Base-by-base conservation (phyloP, 805 yeast species). In the Candida sakaeoensis region DNA sequence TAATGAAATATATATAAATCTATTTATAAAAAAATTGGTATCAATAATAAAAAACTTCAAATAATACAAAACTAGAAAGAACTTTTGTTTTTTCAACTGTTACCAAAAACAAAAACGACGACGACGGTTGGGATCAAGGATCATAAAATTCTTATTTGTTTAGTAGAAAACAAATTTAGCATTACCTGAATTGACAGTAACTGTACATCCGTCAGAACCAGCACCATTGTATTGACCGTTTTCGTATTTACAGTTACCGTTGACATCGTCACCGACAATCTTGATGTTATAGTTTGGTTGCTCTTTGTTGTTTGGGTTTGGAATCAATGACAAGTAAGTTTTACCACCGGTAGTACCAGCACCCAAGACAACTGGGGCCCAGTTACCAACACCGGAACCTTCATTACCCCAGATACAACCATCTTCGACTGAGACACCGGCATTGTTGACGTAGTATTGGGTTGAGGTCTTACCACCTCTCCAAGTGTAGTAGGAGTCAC, bases 281-380 rank as follows among this genome's bases (percentile, higher is more conserved):
- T 71, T 72, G 42, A 77, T 79, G 46, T 63, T 74, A 57, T 57
- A 76, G 68, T 77, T 77, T 46, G 78, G 73, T 41, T 90, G 69
- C 15, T 74, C 60, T 16, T 60, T 50, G 75, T 86, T 87, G 80
- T 90, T 89, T 57, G 97, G 96, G 74, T 91, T 91, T 67, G 96
- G 96, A 68, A 89, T 87, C 66, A 91, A 72, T 6, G 96, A 87
- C 54, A 91, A 68, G 76, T 87, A 90, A 40, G 95, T 73, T 54
- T 79, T 70, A 43, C 74, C 74, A 52, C 60, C 64, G 45, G 85
- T 71, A 67, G 75, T 73, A 59, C 98, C 97, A 37, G 97, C 88
- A 64, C 99, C 99, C 55, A 93, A 74, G 68, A 83, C 86, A 51
- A 91, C 74, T 54, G 98, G 98, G 50, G 98, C 95, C 97, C 96